These are phyloP conservation scores for Bipolaris victoriae DNA, from an alignment of 2,329 filamentous ascomycete genomes.

Conservation along the genomic window DNA sequence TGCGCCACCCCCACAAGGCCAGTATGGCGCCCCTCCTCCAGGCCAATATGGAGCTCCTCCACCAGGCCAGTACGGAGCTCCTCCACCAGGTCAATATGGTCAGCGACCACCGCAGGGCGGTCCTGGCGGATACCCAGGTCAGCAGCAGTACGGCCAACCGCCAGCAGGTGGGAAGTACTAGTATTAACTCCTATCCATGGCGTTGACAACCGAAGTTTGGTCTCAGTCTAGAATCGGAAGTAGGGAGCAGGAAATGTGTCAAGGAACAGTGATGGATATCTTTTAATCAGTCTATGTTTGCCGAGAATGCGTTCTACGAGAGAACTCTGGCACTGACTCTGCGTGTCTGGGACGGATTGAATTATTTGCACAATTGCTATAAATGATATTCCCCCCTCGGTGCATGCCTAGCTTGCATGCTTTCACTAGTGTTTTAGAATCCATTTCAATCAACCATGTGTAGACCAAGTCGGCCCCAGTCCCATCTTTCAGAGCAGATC, in stretches of 20 bases:
- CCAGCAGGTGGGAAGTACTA: slow-evolving; percentile 32
- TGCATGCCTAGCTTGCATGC: no score
- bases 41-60: slow-evolving; percentile 29
- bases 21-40: slow-evolving; percentile 28
- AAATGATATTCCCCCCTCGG: no score
- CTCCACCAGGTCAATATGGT: slow-evolving; percentile 23
- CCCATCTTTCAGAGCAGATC: no score
- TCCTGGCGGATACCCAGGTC: slow-evolving; percentile 31
- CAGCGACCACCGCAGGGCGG: slow-evolving; percentile 29
- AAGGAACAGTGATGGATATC: neutral
- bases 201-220: neutral
- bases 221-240: neutral
- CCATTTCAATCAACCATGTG: no score
- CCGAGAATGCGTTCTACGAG: neutral
- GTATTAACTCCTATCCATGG: neutral
- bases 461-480: no score
- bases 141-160: slow-evolving; percentile 30
- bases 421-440: no score
- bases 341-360: neutral
- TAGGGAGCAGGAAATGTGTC: neutral
- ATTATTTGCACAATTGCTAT: neutral
- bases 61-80: slow-evolving; percentile 28
- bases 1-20: slow-evolving; percentile 20
- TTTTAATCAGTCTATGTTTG: neutral
- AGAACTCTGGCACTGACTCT: neutral